phyloP scores from a whole-genome alignment of 192 early-diverging fungal species.

The Cetraspora pellucida region DNA sequence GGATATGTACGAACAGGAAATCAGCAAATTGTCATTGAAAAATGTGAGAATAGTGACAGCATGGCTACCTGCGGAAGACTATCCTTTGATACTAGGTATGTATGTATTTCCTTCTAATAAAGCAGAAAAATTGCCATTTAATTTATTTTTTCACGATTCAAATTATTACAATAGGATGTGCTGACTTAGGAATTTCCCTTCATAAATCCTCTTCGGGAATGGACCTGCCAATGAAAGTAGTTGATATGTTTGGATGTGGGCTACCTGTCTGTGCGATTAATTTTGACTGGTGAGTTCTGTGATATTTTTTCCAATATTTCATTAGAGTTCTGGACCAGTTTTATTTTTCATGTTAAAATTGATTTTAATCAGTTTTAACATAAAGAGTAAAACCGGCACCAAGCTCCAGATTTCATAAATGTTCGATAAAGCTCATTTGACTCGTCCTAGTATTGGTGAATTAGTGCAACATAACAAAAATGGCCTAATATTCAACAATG shows the following conservation, averaged over 20 bases:
- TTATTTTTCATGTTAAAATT: too few relatives aligned
- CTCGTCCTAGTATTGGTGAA: constrained; percentile 8
- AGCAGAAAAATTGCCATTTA: too few relatives aligned
- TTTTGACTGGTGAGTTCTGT: constrained; percentile 20
- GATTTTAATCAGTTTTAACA: too few relatives aligned
- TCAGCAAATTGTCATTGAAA: constrained; percentile 52
- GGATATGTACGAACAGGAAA: constrained; percentile 66
- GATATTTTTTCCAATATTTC: too few relatives aligned
- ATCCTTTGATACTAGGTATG: constrained; percentile 79
- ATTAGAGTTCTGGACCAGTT: too few relatives aligned
- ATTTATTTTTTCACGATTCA: too few relatives aligned
- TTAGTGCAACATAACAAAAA: constrained; percentile 30
- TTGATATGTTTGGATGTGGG: constrained; percentile 98
- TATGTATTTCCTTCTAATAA: background rate
- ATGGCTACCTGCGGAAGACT: constrained; percentile 83
- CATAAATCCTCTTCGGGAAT: constrained; percentile 95
- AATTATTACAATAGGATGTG: constrained; percentile 59
- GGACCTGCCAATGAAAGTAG: constrained; percentile 98
- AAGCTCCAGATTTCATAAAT: too few relatives aligned
- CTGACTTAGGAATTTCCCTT: constrained; percentile 90
- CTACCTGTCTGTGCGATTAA: constrained; percentile 78
- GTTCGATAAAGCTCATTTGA: background rate
- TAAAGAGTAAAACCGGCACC: too few relatives aligned
- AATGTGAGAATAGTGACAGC: constrained; percentile 71
- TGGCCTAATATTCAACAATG: constrained; percentile 26